phyloP scores from a whole-genome alignment of 163 green algal species.

The Prototheca wickerhamii region DNA sequence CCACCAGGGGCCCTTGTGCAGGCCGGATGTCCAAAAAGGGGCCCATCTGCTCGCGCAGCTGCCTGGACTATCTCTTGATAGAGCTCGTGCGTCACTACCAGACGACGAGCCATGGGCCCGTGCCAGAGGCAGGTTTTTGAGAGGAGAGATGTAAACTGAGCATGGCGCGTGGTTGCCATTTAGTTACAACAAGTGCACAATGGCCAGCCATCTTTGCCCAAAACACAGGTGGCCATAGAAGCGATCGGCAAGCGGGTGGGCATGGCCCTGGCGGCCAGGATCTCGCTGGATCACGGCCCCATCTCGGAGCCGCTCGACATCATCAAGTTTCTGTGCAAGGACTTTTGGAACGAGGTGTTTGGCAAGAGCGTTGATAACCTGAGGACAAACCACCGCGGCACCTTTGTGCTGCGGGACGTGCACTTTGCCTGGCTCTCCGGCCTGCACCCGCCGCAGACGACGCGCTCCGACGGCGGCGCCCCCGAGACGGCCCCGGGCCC shows the following conservation, averaged over 20 bases:
- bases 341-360: slow-evolving; percentile 34
- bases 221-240: slow-evolving; percentile 15
- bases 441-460: slow-evolving; percentile 26
- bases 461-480: slow-evolving; percentile 3
- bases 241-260: slow-evolving; percentile 22
- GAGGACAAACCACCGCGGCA: slow-evolving; percentile 36
- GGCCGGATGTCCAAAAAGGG: neutral
- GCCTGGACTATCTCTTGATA: slow-evolving; percentile 15
- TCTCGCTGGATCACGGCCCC: slow-evolving; percentile 3
- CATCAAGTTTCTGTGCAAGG: slow-evolving; percentile 33
- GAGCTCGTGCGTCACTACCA: slow-evolving; percentile 12
- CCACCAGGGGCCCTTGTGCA: too few relatives aligned
- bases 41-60: slow-evolving; percentile 3
- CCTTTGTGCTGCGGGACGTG: slow-evolving; percentile 33
- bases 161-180: too few relatives aligned
- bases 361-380: slow-evolving; percentile 34
- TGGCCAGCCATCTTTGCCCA: too few relatives aligned
- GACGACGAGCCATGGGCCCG: neutral
- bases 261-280: slow-evolving; percentile 17
- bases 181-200: too few relatives aligned
- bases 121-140: neutral
- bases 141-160: too few relatives aligned
- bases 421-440: slow-evolving; percentile 25
- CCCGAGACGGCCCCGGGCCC: neutral
- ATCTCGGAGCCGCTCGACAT: slow-evolving; percentile 16